These are phyloP conservation scores for Flaveria brownii DNA, from an alignment of 129 eudicot species.

Conservation along the genomic window DNA sequence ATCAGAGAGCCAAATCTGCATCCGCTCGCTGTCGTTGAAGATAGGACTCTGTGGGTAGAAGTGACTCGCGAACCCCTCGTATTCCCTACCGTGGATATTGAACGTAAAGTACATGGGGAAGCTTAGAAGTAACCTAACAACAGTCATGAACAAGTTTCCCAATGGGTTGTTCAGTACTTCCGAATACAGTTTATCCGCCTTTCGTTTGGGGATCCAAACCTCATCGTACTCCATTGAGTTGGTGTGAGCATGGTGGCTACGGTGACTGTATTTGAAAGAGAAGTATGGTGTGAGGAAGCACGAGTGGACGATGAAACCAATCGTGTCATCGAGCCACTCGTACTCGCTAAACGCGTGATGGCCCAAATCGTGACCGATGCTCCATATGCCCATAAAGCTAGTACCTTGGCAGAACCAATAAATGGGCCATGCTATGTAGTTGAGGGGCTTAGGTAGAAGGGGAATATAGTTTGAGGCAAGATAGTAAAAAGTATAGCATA, in stretches of 20 bases:
- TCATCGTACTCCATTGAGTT: slow-evolving; percentile 37
- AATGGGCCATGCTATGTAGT: slow-evolving; percentile 34
- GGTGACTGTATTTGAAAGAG: slow-evolving; percentile 43
- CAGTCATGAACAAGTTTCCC: slow-evolving; percentile 28
- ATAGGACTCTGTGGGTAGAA: slow-evolving; percentile 39
- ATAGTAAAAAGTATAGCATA: slow-evolving; percentile 28
- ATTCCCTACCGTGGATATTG: slow-evolving; percentile 40
- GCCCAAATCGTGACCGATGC: slow-evolving; percentile 34
- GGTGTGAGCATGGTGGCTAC: slow-evolving; percentile 43
- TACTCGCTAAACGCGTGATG: slow-evolving; percentile 34
- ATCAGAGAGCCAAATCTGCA: slow-evolving; percentile 32
- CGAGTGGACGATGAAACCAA: slow-evolving; percentile 32
- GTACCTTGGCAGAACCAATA: slow-evolving; percentile 38
- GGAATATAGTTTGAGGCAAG: slow-evolving; percentile 31
- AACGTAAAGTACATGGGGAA: slow-evolving; percentile 48
- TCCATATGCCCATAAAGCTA: slow-evolving; percentile 35
- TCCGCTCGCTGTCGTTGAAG: slow-evolving; percentile 31
- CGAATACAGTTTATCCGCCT: slow-evolving; percentile 7
- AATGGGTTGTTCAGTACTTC: slow-evolving; percentile 34
- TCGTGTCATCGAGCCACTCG: slow-evolving; percentile 27
- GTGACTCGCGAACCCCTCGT: slow-evolving; percentile 33
- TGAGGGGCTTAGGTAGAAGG: slow-evolving; percentile 23
- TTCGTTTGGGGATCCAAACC: slow-evolving; percentile 31
- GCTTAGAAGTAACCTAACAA: slow-evolving; percentile 36
- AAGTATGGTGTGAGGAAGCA: slow-evolving; percentile 38